These are phyloP conservation scores for Dactylonectria estremocensis DNA, from an alignment of 2,329 filamentous ascomycete species.

Conservation along the genomic window DNA sequence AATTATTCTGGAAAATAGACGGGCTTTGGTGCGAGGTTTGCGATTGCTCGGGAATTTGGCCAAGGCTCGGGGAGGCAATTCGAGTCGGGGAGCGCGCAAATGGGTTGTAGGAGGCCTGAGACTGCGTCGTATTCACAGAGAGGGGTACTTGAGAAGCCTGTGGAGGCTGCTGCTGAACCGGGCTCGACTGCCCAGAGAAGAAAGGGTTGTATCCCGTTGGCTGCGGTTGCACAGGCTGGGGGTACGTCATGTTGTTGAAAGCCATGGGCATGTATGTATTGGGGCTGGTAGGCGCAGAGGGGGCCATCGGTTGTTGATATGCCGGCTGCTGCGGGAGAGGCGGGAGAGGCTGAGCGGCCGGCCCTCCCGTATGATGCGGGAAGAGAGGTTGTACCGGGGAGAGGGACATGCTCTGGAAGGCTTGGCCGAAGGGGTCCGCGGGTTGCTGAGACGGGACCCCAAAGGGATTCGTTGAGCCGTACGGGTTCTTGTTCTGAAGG, in stretches of 20 bases:
- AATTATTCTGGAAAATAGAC: conserved; percentile 48
- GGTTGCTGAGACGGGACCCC: conserved; percentile 61
- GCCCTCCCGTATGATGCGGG: conserved; percentile 81
- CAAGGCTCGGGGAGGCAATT: conserved; percentile 65
- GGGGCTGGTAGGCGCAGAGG: conserved; percentile 59
- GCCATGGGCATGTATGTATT: conserved; percentile 58
- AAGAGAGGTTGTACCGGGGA: conserved; percentile 75
- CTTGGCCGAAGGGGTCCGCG: conserved; percentile 69
- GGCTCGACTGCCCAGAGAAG: conserved; percentile 57
- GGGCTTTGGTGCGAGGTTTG: conserved; percentile 60
- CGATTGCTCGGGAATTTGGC: conserved; percentile 68
- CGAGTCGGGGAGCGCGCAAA: conserved; percentile 65
- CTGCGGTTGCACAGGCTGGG: conserved; percentile 56
- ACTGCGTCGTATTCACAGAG: conserved; percentile 57
- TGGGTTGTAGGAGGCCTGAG: conserved; percentile 61
- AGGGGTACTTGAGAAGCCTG: conserved; percentile 51
- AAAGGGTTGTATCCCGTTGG: conserved; percentile 68
- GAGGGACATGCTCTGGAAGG: conserved; percentile 83
- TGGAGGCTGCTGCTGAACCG: conserved; percentile 52
- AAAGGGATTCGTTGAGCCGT: conserved; percentile 78
- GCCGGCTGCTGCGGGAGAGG: conserved; percentile 54
- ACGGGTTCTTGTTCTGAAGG: conserved; percentile 71
- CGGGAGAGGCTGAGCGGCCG: conserved; percentile 57
- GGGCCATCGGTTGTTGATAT: conserved; percentile 62
- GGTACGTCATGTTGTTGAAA: conserved; percentile 63